Percentiles rank a stretch among this genome's conserved stretches.
Evolutionary conservation across 1,284 basidiomycete species (phyloP).

Genomic region (Malassezia sympodialis): DNA sequence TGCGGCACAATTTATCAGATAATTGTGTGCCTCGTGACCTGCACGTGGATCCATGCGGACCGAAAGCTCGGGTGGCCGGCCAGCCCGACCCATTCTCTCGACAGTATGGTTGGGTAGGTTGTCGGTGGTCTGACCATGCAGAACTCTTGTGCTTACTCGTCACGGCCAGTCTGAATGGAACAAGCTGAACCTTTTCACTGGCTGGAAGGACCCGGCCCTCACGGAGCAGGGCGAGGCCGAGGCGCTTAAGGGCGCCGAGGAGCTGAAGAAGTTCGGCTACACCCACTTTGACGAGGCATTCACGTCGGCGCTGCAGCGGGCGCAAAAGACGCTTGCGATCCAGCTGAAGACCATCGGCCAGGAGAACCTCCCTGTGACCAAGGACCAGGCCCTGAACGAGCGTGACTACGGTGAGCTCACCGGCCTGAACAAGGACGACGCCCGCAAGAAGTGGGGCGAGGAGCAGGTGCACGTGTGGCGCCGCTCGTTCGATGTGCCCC

Average conservation of each 20-base stretch:
- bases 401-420: constrained; percentile 50
- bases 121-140: not conserved
- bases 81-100: not conserved
- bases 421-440: constrained; percentile 51
- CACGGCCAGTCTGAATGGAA: constrained; percentile 49
- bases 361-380: constrained; percentile 43
- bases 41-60: not conserved
- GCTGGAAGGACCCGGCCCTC: constrained; percentile 48
- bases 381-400: constrained; percentile 51
- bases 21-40: not conserved
- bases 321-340: constrained; percentile 50
- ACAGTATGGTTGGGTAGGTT: constrained; percentile 17
- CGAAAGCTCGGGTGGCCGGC: not conserved
- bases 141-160: constrained; percentile 46
- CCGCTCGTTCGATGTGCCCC: constrained; percentile 49
- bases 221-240: constrained; percentile 44
- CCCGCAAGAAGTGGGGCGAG: constrained; percentile 50
- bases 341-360: constrained; percentile 50
- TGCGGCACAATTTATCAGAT: not conserved
- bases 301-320: constrained; percentile 50
- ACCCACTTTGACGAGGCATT: constrained; percentile 45
- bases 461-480: constrained; percentile 51
- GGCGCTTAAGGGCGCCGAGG: constrained; percentile 43
- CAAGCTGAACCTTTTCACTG: constrained; percentile 48
- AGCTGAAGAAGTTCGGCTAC: constrained; percentile 44